phyloP scores from a whole-genome alignment of 2,329 filamentous ascomycete species.

The Dactylonectria macrodidyma region DNA sequence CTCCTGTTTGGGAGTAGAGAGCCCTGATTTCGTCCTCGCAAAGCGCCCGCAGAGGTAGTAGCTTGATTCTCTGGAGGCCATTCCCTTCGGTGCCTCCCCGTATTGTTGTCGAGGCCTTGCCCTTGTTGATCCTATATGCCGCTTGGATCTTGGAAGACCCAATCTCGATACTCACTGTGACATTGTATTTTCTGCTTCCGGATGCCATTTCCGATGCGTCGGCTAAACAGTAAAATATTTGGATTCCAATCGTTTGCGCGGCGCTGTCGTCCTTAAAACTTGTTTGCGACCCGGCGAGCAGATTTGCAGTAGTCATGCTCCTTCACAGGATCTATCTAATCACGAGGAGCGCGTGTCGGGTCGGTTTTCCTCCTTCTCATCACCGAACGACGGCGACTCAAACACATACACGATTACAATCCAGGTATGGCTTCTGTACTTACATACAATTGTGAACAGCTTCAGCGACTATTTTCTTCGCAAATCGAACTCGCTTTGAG shows the following conservation, averaged over 20 bases:
- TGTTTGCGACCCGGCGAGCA: neutral
- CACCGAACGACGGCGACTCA: neutral
- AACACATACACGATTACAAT: neutral
- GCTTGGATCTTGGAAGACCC: constrained; percentile 2
- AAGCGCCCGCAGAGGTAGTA: neutral
- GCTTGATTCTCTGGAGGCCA: constrained; percentile 1
- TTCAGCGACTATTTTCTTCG: neutral
- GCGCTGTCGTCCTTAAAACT: neutral
- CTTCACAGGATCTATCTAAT: neutral
- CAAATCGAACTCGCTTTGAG: neutral
- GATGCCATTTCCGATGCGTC: constrained; percentile 1
- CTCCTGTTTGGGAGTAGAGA: neutral
- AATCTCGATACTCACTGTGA: constrained; percentile 3
- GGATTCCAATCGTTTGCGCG: neutral
- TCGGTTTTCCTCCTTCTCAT: neutral
- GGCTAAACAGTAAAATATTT: neutral
- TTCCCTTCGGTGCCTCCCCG: neutral
- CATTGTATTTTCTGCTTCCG: constrained; percentile 1
- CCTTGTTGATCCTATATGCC: neutral
- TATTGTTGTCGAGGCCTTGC: neutral
- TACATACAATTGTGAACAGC: neutral
- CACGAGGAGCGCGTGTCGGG: neutral
- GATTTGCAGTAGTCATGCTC: neutral
- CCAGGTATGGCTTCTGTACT: neutral
- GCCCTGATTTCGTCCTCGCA: neutral